Conservation (phyloP, 257 asterid species). For the Solanum corneliomulleri region DNA sequence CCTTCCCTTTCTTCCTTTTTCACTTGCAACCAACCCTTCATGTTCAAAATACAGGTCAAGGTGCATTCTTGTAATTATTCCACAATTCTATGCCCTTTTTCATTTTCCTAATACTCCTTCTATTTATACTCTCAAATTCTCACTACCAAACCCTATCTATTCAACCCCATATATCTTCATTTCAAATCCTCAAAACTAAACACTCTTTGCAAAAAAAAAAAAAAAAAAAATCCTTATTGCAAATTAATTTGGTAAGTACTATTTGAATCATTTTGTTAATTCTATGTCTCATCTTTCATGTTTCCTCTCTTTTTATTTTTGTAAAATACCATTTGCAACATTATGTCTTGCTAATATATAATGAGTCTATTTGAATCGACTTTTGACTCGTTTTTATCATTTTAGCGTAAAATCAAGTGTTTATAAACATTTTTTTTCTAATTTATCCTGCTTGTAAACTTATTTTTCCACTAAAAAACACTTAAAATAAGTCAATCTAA, state of each 20-base stretch:
- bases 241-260: background rate
- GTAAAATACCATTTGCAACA: background rate
- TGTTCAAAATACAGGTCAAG: slow-evolving; percentile 25
- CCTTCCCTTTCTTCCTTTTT: slow-evolving; percentile 24
- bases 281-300: background rate
- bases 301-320: background rate
- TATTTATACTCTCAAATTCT: slow-evolving; percentile 11
- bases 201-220: background rate
- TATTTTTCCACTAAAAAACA: background rate
- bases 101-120: background rate
- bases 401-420: background rate
- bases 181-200: background rate
- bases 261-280: background rate
- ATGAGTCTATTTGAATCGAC: background rate
- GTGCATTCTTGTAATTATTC: slow-evolving; percentile 14
- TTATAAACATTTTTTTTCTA: background rate
- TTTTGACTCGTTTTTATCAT: background rate
- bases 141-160: background rate
- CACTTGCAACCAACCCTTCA: slow-evolving; percentile 29
- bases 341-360: background rate
- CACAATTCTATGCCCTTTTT: background rate
- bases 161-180: background rate
- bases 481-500: background rate
- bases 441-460: background rate
- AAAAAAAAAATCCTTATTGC: background rate